Evolutionary conservation across 73 alveolate genomes (phyloP), one percentile per base, ranked within the genome.

Genomic region (Effrenium voratum): DNA sequence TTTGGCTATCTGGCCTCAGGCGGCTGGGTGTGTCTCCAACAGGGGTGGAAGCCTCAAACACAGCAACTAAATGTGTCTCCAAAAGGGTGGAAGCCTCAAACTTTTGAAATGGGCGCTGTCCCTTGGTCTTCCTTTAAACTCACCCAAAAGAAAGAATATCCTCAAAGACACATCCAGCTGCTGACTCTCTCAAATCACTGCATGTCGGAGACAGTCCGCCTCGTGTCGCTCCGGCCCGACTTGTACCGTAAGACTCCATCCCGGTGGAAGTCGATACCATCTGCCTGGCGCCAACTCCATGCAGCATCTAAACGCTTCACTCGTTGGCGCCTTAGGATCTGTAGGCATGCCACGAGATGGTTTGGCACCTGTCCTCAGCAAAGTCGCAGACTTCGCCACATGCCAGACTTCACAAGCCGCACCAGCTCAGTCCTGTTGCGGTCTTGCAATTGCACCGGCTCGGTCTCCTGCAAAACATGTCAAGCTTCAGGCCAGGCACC

Each of bases 341-440:
- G 52, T 47, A 16, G 98, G 98, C 98, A 91, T 91, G 43, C 98
- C 98, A 40, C 79, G 87, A 47, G 98, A 91, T 6, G 98, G 98
- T 60, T 91, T 91, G 46, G 98, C 98, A 3, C 98, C 98, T 36
- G 98, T 91, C 63, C n/a, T n/a, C n/a, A n/a, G n/a, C n/a, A n/a
- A n/a, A n/a, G n/a, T n/a, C n/a, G n/a, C n/a, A n/a, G n/a, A n/a
- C n/a, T n/a, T n/a, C n/a, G n/a, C n/a, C n/a, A n/a, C n/a, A n/a
- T n/a, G n/a, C n/a, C n/a, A n/a, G n/a, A n/a, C n/a, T n/a, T n/a
- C n/a, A n/a, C n/a, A n/a, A n/a, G n/a, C n/a, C n/a, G n/a, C n/a
- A n/a, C n/a, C n/a, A n/a, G n/a, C n/a, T n/a, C n/a, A n/a, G 60
- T 57, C 94, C 94, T 86, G 94, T 86, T 86, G 46, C 94, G 80